Evolutionary conservation across 2,329 filamentous ascomycete species (phyloP).

Genomic region (Arthrinium puccinioides): DNA sequence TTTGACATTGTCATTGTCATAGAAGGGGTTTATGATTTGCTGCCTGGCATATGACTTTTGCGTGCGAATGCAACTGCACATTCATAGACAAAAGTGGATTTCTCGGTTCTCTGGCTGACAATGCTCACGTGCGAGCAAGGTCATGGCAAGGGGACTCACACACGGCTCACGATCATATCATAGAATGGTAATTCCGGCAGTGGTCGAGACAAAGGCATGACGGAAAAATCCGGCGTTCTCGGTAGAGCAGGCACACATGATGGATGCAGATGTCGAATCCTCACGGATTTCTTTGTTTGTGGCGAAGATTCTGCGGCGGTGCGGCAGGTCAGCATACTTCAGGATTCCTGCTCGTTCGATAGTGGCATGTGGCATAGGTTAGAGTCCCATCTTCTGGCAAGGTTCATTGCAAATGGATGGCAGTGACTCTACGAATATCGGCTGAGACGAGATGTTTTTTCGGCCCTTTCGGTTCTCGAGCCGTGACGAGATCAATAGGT

Average conservation of each 20-base stretch:
- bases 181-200: conserved; percentile 24
- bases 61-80: conserved; percentile 26
- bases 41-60: conserved; percentile 22
- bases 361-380: conserved; percentile 22
- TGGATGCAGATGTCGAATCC: conserved; percentile 18
- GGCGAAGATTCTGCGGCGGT: conserved; percentile 12
- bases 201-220: conserved; percentile 15
- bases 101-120: conserved; percentile 49
- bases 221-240: conserved; percentile 19
- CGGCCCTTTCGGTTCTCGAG: conserved; percentile 25
- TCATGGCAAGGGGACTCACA: conserved; percentile 18
- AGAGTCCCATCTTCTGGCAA: conserved; percentile 20
- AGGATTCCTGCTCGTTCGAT: conserved; percentile 17
- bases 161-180: conserved; percentile 25
- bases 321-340: conserved; percentile 17
- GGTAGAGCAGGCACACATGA: conserved; percentile 23
- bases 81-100: conserved; percentile 61
- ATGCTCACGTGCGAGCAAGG: conserved; percentile 15
- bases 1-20: conserved; percentile 21
- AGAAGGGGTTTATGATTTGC: conserved; percentile 22
- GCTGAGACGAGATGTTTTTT: conserved; percentile 25
- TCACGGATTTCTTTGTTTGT: conserved; percentile 3
- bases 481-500: conserved; percentile 24
- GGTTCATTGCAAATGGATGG: conserved; percentile 4
- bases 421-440: conserved; percentile 23